Percentiles rank a stretch among this genome's conserved stretches.
phyloP scores from a whole-genome alignment of 2,329 filamentous ascomycete species.

The Fusarium bactridioides region DNA sequence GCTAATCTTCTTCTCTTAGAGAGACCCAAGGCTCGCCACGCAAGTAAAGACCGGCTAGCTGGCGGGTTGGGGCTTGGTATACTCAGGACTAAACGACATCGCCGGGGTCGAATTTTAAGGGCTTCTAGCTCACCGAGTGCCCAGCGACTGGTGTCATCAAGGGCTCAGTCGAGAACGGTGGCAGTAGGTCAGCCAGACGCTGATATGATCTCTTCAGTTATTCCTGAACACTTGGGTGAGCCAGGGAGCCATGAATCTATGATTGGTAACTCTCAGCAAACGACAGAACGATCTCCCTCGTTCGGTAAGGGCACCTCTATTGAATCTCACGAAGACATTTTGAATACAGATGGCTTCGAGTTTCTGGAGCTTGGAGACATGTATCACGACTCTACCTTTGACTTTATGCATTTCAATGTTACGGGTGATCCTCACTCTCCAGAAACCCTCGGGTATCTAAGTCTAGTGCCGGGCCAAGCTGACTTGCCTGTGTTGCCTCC shows the following conservation, averaged over 20 bases:
- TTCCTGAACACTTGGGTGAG: accelerated
- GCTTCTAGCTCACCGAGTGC: accelerated
- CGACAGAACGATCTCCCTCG: accelerated
- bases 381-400: neutral
- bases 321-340: accelerated
- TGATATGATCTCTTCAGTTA: accelerated
- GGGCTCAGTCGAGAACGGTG: accelerated
- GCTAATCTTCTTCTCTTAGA: neutral
- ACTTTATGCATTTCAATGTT: neutral
- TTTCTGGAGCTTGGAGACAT: neutral
- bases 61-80: neutral
- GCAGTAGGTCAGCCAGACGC: accelerated
- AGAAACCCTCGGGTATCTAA: accelerated
- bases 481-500: accelerated
- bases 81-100: neutral
- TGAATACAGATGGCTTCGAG: accelerated
- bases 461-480: accelerated
- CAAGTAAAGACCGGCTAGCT: neutral
- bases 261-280: accelerated
- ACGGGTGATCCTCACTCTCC: neutral
- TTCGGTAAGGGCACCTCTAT: accelerated
- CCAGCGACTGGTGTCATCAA: accelerated
- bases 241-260: accelerated
- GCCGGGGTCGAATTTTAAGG: neutral
- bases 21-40: neutral